Percentiles rank a stretch among this genome's conserved stretches.
These are phyloP conservation scores for Fibroporia radiculosa DNA, from an alignment of 768 basidiomycete genomes.

Conservation along the genomic window DNA sequence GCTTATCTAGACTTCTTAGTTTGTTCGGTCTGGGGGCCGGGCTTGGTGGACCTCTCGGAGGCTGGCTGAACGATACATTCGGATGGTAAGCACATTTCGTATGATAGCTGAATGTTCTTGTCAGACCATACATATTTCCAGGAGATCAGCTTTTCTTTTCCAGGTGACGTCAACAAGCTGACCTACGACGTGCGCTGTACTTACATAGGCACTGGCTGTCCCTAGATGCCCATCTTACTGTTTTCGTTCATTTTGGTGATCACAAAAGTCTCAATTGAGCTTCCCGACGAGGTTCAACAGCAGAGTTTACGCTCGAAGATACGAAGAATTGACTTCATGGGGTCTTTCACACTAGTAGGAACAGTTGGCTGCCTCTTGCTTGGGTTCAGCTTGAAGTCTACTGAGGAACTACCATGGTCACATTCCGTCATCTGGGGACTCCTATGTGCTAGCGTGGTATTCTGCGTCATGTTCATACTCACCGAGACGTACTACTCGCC, in stretches of 20 bases:
- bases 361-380: slow-evolving; percentile 65
- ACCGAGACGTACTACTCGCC: slow-evolving; percentile 75
- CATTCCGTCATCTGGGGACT: slow-evolving; percentile 66
- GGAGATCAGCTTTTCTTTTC: slow-evolving; percentile 81
- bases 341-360: slow-evolving; percentile 72
- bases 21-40: slow-evolving; percentile 80
- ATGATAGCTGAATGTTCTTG: too few species aligned
- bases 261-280: slow-evolving; percentile 68
- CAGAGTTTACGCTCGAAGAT: slow-evolving; percentile 57
- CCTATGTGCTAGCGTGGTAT: slow-evolving; percentile 48
- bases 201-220: not conserved
- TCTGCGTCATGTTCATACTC: slow-evolving; percentile 52
- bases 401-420: slow-evolving; percentile 72
- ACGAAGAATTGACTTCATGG: slow-evolving; percentile 76
- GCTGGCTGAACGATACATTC: slow-evolving; percentile 78
- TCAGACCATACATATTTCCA: too few species aligned
- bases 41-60: slow-evolving; percentile 73
- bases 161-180: slow-evolving; percentile 44
- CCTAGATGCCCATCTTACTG: slow-evolving; percentile 68
- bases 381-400: slow-evolving; percentile 69
- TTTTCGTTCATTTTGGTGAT: slow-evolving; percentile 65
- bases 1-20: slow-evolving; percentile 29
- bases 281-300: slow-evolving; percentile 59
- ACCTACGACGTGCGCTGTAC: not conserved
- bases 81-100: slow-evolving; percentile 60